A percentile compares a stretch with the other conserved stretches of the same genome.
phyloP scores from a whole-genome alignment of 2,329 filamentous ascomycete genomes.

The Neospermospora avenae region DNA sequence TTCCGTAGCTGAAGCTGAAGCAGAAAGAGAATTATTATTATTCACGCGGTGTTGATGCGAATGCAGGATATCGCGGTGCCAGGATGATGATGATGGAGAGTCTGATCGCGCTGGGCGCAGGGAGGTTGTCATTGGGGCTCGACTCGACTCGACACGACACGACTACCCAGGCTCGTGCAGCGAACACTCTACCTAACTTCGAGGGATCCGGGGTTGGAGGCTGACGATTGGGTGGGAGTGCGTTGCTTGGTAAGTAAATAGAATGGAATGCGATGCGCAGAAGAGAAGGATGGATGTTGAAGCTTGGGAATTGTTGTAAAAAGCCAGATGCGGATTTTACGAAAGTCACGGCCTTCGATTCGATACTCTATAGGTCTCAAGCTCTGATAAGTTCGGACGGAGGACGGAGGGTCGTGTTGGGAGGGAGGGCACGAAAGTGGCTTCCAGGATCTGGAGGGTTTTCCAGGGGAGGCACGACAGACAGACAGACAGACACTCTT shows the following conservation, averaged over 20 bases:
- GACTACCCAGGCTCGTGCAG: constrained; percentile 6
- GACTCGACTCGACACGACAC: too few relatives aligned
- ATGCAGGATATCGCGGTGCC: constrained; percentile 12
- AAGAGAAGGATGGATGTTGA: not conserved
- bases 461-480: not conserved
- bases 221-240: not conserved
- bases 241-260: not conserved
- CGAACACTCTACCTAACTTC: not conserved
- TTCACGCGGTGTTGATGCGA: constrained; percentile 19
- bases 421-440: constrained; percentile 1
- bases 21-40: constrained; percentile 12
- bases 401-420: constrained; percentile 2
- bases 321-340: not conserved
- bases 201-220: constrained; percentile 6
- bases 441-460: not conserved
- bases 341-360: not conserved
- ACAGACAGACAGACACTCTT: not conserved
- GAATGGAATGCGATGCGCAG: not conserved
- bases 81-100: constrained; percentile 21
- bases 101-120: constrained; percentile 17
- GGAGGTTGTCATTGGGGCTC: constrained; percentile 9
- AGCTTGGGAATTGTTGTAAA: not conserved
- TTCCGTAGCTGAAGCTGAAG: not conserved
- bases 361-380: not conserved
- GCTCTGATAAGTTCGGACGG: not conserved